These are phyloP conservation scores for Protea cynaroides DNA, from an alignment of 164 flowering plant genomes.

Conservation along the genomic window DNA sequence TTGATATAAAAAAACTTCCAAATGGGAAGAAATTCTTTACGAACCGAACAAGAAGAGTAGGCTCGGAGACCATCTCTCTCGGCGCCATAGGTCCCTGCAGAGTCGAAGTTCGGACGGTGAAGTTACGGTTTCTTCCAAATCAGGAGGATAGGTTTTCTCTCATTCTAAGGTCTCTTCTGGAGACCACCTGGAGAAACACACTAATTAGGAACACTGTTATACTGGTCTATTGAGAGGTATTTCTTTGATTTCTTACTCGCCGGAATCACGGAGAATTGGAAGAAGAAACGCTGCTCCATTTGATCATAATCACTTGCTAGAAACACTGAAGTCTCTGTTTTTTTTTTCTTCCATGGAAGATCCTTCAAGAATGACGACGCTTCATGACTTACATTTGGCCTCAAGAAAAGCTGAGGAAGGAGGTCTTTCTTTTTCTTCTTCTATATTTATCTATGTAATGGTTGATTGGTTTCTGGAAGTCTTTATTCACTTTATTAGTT, in stretches of 20 bases:
- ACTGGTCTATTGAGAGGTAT: no score
- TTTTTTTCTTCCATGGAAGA: constrained; percentile 34
- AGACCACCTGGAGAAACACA: no score
- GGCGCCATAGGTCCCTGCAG: no score
- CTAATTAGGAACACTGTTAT: no score
- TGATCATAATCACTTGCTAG: no score
- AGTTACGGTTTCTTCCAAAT: not conserved
- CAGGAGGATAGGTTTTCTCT: not conserved
- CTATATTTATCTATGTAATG: not conserved
- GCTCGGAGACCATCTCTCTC: not conserved
- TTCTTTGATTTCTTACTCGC: no score
- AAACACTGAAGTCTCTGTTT: no score
- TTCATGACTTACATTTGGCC: constrained; percentile 54
- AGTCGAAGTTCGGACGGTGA: no score
- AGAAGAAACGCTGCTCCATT: no score
- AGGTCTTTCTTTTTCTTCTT: constrained; percentile 29
- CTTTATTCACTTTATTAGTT: not conserved
- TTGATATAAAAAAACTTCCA: no score
- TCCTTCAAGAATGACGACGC: constrained; percentile 22
- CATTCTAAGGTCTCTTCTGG: not conserved
- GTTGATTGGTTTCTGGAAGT: not conserved
- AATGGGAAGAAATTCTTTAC: no score
- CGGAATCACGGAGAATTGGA: no score
- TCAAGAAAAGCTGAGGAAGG: constrained; percentile 92
- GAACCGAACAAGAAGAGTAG: not conserved